Evolutionary conservation across 441 rosid species (phyloP), one percentile per base, ranked within the genome.

Genomic region (Lepidium campestre): DNA sequence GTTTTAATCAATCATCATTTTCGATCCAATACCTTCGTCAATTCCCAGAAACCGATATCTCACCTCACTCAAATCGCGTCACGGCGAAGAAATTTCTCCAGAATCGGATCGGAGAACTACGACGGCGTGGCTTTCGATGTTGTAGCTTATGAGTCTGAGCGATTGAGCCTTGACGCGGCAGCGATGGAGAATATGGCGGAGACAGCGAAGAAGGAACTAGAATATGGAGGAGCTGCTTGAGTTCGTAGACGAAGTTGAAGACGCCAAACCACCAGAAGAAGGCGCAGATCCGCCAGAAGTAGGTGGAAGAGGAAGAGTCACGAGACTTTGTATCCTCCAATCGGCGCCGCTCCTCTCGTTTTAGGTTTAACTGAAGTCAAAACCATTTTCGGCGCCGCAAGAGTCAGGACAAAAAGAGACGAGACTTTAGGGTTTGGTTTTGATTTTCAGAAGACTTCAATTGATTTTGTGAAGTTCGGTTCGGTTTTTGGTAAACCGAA

Each of bases 161-260:
- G 93, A 70, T 75, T 80, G 47, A 73, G 85, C 10, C 79, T 88
- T 34, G 98, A 92, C 77, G 83, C 93, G 27, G 60, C 57, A 57
- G 93, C 91, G 15, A 81, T 96, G 61, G 67, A 79, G 15, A 59
- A 76, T n/a, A 90, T 93, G 97, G 93, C 86, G 4, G 86, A 88
- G 78, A 69, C 75, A n/a, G 81, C 89, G 2, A 67, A 29, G 62
- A 68, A 78, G 46, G 85, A 79, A 57, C 71, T 68, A 40, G 81
- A 79, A 22, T 63, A n/a, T n/a, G n/a, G 54, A 25, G 42, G 35
- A 6, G 64, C 4, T 29, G 58, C 12, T 48, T 2, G 57, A 49
- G 59, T 23, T 59, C 29, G 42, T 42, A 0, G 54, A 49, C 4
- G 59, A 22, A 1, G 57, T n/a, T 2, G 69, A 63, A 13, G 69